Evolutionary conservation across 225 moss, liverwort and hornwort species (phyloP).

Genomic region (Bryoerythrophyllum caledonicum): DNA sequence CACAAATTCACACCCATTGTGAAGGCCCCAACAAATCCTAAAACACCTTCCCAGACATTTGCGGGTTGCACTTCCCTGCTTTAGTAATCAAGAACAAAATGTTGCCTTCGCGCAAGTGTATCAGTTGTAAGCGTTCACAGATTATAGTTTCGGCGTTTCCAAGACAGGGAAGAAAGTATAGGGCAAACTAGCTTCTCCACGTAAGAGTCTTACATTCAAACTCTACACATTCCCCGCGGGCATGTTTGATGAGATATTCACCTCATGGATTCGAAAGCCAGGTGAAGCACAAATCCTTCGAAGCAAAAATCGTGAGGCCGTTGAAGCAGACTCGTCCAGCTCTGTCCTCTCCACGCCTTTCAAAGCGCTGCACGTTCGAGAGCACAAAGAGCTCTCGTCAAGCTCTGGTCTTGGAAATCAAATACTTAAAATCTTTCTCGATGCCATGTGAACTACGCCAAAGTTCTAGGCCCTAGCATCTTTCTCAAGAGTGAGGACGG

Average conservation of each 20-base stretch:
- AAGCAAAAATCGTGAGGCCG: background rate
- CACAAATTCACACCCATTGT: too few relatives aligned
- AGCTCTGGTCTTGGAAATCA: background rate
- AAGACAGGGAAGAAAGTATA: background rate
- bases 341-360: background rate
- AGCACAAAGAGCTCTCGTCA: background rate
- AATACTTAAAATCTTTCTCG: background rate
- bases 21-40: too few relatives aligned
- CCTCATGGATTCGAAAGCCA: slow-evolving; percentile 8
- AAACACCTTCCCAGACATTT: too few relatives aligned
- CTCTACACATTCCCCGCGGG: background rate
- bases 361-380: background rate
- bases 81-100: too few relatives aligned
- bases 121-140: background rate
- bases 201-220: background rate
- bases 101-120: too few relatives aligned
- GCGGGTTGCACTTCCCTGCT: too few relatives aligned
- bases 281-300: slow-evolving; percentile 2
- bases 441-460: background rate
- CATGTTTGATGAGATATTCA: slow-evolving; percentile 14
- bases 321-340: background rate
- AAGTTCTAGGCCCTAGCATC: background rate
- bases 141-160: background rate
- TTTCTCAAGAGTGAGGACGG: background rate
- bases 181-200: slow-evolving; percentile 7